These are phyloP conservation scores for Lablab purpureus DNA, from an alignment of 306 rosid species.

Conservation along the genomic window DNA sequence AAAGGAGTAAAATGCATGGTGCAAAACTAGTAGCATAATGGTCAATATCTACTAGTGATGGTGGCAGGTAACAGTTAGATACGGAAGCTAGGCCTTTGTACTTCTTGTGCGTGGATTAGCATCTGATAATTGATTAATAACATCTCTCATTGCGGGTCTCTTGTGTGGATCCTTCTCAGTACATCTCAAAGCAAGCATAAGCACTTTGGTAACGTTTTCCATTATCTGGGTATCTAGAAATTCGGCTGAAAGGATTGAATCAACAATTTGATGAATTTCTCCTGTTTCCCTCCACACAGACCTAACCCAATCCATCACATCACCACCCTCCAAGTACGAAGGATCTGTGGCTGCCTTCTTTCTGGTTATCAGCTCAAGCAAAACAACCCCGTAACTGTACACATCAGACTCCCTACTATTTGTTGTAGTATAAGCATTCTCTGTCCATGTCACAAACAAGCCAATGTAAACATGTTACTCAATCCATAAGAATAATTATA, in stretches of 20 bases:
- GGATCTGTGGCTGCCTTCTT: slow-evolving; percentile 71
- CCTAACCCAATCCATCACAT: slow-evolving; percentile 64
- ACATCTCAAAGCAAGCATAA: slow-evolving; percentile 70
- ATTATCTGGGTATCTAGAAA: slow-evolving; percentile 47
- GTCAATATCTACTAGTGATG: no score
- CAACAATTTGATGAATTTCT: slow-evolving; percentile 61
- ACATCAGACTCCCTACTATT: slow-evolving; percentile 70
- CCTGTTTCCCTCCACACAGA: slow-evolving; percentile 55
- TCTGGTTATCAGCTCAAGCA: slow-evolving; percentile 78
- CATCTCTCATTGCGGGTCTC: slow-evolving; percentile 41
- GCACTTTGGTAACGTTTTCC: slow-evolving; percentile 58
- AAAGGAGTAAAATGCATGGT: not conserved
- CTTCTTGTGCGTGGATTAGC: slow-evolving; percentile 38
- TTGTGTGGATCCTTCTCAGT: slow-evolving; percentile 60
- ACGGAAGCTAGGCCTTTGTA: not conserved
- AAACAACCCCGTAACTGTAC: slow-evolving; percentile 80
- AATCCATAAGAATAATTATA: not conserved
- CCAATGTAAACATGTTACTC: slow-evolving; percentile 1
- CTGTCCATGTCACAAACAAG: slow-evolving; percentile 44
- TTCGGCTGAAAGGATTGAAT: slow-evolving; percentile 63
- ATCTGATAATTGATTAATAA: slow-evolving; percentile 54
- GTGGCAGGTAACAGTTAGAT: no score
- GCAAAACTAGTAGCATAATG: not conserved
- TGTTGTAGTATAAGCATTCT: slow-evolving; percentile 66
- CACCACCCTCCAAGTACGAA: slow-evolving; percentile 56